These are phyloP conservation scores for Penicillium sp. DNA, from an alignment of 2,329 filamentous ascomycete genomes.

Conservation along the genomic window DNA sequence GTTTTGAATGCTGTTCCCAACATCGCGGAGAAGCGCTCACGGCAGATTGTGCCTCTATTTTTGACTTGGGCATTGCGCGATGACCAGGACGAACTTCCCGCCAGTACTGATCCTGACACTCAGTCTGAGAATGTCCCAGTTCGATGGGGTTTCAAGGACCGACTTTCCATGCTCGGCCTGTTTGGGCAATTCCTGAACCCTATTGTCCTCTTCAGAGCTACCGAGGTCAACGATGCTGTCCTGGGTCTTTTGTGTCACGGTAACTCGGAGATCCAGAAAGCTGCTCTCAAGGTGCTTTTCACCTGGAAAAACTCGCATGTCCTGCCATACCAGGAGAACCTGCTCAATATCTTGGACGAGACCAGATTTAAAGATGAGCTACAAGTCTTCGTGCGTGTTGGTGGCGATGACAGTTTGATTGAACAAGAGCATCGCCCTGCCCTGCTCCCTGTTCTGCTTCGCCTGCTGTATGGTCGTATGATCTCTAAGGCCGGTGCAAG, in stretches of 20 bases:
- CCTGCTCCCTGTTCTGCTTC: constrained; percentile 82
- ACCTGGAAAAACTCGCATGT: constrained; percentile 84
- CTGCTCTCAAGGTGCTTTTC: constrained; percentile 78
- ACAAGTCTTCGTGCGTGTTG: constrained; percentile 79
- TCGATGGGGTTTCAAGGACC: constrained; percentile 61
- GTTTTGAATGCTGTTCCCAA: constrained; percentile 72
- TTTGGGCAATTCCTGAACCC: constrained; percentile 88
- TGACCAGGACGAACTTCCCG: constrained; percentile 41
- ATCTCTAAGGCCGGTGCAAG: constrained; percentile 77
- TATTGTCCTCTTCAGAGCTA: constrained; percentile 74
- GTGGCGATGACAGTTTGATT: constrained; percentile 64
- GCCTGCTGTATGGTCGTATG: constrained; percentile 84
- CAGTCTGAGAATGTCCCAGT: constrained; percentile 22
- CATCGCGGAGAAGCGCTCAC: constrained; percentile 82
- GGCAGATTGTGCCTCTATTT: constrained; percentile 81
- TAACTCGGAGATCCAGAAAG: constrained; percentile 84
- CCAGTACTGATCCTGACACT: constrained; percentile 14
- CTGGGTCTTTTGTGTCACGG: constrained; percentile 80
- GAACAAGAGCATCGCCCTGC: constrained; percentile 69
- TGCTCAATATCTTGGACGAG: constrained; percentile 86
- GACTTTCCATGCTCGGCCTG: constrained; percentile 77
- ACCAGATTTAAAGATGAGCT: constrained; percentile 90
- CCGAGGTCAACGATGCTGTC: constrained; percentile 74
- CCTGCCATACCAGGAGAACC: constrained; percentile 76
- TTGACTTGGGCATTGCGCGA: constrained; percentile 72